phyloP scores from a whole-genome alignment of 73 alveolate genomes.

The Effrenium voratum region DNA sequence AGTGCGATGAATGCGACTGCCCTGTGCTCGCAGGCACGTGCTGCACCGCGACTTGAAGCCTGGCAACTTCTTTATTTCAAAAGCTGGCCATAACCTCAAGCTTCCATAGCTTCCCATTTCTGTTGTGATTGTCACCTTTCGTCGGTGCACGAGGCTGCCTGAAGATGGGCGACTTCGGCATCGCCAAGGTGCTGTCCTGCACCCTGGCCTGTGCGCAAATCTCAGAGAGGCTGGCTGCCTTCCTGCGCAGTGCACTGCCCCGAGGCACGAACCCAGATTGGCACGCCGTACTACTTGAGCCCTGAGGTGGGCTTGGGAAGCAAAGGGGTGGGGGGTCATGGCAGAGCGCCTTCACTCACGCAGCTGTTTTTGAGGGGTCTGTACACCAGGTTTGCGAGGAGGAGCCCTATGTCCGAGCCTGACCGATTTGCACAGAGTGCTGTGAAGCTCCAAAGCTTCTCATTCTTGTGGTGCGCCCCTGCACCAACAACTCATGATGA shows the following conservation, averaged over 20 bases:
- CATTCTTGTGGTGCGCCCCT: too few species aligned
- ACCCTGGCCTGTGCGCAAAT: constrained; percentile 44
- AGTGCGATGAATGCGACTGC: neutral
- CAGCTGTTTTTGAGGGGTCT: neutral
- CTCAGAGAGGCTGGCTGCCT: neutral
- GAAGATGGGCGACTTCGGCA: constrained; percentile 89
- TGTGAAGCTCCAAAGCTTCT: neutral
- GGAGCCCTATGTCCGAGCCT: constrained; percentile 8
- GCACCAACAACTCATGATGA: too few species aligned
- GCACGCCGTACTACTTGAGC: constrained; percentile 82
- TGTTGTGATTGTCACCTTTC: neutral
- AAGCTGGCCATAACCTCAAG: neutral
- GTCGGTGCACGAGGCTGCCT: constrained; percentile 20
- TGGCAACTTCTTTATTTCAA: constrained; percentile 81
- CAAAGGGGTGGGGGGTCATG: neutral
- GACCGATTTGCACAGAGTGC: neutral
- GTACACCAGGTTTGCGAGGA: constrained; percentile 30
- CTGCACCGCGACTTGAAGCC: constrained; percentile 91
- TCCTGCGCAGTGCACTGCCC: neutral
- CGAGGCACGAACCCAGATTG: constrained; percentile 87
- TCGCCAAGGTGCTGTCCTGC: constrained; percentile 65
- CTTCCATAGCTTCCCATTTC: neutral
- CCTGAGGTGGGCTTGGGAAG: constrained; percentile 19
- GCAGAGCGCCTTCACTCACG: too few species aligned
- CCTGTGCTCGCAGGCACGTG: constrained; percentile 29